phyloP scores from a whole-genome alignment of 768 basidiomycete species.

The Termitomyces sp. region DNA sequence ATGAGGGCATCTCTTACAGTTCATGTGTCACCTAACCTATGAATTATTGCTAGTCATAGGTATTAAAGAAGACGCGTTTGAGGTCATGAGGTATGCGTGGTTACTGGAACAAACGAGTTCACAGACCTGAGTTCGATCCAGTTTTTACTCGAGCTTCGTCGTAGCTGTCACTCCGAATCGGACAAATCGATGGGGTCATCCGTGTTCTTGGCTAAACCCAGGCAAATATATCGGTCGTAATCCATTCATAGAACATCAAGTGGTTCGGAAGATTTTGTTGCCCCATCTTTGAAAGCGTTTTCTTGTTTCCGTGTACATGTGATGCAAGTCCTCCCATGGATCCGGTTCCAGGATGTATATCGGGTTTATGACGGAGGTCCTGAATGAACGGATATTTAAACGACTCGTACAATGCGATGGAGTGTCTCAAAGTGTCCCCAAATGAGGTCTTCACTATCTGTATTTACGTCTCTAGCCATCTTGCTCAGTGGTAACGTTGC shows the following conservation, averaged over 20 bases:
- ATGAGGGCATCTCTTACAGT: background rate
- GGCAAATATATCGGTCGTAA: conserved; percentile 7
- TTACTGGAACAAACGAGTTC: background rate
- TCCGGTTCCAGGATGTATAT: conserved; percentile 18
- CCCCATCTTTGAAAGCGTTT: background rate
- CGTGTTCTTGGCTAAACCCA: conserved; percentile 8
- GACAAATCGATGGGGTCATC: conserved; percentile 5
- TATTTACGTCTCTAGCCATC: conserved; percentile 27
- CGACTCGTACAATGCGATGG: background rate
- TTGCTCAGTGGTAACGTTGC: conserved; percentile 22
- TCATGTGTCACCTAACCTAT: background rate
- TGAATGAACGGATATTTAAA: conserved; percentile 9
- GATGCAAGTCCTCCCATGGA: conserved; percentile 4
- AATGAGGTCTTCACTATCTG: conserved; percentile 25
- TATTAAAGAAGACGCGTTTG: background rate
- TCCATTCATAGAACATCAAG: background rate
- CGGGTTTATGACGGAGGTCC: conserved; percentile 23
- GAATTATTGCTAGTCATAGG: background rate
- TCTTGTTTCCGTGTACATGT: conserved; percentile 11
- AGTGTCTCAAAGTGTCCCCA: conserved; percentile 1
- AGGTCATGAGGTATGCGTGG: background rate
- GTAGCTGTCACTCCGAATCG: conserved; percentile 1
- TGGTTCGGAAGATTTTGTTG: background rate
- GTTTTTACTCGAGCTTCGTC: background rate
- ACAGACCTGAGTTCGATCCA: background rate